Base-by-base conservation (phyloP, 805 yeast genomes). In the Naumovozyma castellii region DNA sequence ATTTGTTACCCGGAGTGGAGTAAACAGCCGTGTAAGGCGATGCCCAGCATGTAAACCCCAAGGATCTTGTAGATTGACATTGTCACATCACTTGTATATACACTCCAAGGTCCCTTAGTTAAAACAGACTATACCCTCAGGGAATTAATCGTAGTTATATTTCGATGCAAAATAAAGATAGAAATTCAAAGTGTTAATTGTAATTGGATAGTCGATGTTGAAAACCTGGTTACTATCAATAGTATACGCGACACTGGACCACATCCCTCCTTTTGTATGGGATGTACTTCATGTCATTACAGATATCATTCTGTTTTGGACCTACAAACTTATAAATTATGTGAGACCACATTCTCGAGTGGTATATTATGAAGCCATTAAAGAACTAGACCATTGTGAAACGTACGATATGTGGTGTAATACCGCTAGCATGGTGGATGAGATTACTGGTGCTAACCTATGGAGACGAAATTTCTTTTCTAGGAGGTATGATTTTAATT, bases 391-490 rank as follows among this genome's bases (percentile, higher is more conserved):
- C 15, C 62, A 62, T 16, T 80, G 81, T 15, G 65, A 68, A 33
- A 69, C 72, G 15, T 84, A 76, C 56, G 75, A 71, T 31, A 90
- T 84, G 42, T 90, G 94, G 90, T 78, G 72, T 45, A 62, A 59
- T 16, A 69, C 62, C 16, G 78, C 80, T 0, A 56, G 60, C 4
- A 59, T 65, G 35, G 66, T 76, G 1, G 82, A 76, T 44, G 65
- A 65, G 32, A 56, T 72, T 9, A 67, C 75, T 1, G 78, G 78
- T 4, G 70, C 73, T 15, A 75, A 75, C 45, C 50, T 72, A 16
- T 76, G 94, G 94, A 69, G 96, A 43, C 84, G 85, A 46, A 85
- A 87, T 55, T 86, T 88, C 48, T 76, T 80, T 22, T 80, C 90
- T 29, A 72, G 72, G 43, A 77, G 81, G 50, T 90, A 87, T 54